Evolutionary conservation across 2,329 filamentous ascomycete genomes (phyloP).

Genomic region (Aspergillus sp.): DNA sequence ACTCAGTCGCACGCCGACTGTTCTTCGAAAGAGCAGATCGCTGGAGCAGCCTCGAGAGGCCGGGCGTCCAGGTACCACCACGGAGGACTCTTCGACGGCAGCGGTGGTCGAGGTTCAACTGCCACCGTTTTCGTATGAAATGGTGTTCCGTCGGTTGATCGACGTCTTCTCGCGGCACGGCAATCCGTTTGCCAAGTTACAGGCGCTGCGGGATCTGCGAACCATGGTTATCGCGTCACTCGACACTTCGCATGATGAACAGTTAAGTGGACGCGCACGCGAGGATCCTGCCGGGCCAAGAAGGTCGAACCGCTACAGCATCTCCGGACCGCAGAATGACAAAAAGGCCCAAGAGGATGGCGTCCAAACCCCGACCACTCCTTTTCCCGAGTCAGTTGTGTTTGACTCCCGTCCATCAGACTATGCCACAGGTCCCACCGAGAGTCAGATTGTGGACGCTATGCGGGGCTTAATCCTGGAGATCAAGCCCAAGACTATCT

Average conservation of each 20-base stretch:
- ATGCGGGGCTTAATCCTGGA: constrained; percentile 61
- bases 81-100: not conserved
- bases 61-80: not conserved
- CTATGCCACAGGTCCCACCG: constrained; percentile 49
- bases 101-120: constrained; percentile 33
- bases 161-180: constrained; percentile 83
- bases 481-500: constrained; percentile 71
- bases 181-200: constrained; percentile 80
- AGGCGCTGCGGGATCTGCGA: constrained; percentile 74
- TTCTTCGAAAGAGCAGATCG: constrained; percentile 29
- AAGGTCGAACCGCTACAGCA: constrained; percentile 23
- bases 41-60: constrained; percentile 18
- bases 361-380: constrained; percentile 17
- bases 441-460: constrained; percentile 57
- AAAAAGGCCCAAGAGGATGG: constrained; percentile 11
- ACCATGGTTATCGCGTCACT: constrained; percentile 72
- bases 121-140: constrained; percentile 64
- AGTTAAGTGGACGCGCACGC: constrained; percentile 3
- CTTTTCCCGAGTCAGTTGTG: constrained; percentile 23
- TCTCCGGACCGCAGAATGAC: constrained; percentile 19
- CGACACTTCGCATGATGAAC: constrained; percentile 46
- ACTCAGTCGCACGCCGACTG: constrained; percentile 14
- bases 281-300: constrained; percentile 3
- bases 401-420: constrained; percentile 35
- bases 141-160: constrained; percentile 71